Evolutionary conservation across 2,329 filamentous ascomycete species (phyloP).

Genomic region (Cordyceps militaris): DNA sequence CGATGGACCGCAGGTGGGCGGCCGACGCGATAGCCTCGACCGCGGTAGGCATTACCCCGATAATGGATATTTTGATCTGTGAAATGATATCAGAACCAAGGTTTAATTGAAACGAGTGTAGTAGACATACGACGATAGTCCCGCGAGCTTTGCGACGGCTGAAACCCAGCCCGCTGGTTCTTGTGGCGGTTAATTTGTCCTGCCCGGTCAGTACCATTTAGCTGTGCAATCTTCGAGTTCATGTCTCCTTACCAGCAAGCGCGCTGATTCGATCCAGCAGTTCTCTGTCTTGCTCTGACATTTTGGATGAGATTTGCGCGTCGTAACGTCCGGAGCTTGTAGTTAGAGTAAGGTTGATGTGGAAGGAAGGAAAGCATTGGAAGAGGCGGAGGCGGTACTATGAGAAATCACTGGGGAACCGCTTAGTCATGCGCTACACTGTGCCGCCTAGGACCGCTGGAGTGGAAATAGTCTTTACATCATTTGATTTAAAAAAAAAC

Average conservation of each 20-base stretch:
- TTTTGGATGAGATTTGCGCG: constrained; percentile 16
- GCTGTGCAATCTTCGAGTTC: constrained; percentile 10
- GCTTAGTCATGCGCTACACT: constrained; percentile 6
- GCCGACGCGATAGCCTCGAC: constrained; percentile 30
- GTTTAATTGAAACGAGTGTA: background rate
- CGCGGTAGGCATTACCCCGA: constrained; percentile 26
- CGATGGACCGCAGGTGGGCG: constrained; percentile 33
- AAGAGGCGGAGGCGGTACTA: background rate
- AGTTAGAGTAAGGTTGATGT: background rate
- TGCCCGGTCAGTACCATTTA: constrained; percentile 29
- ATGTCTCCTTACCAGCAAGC: constrained; percentile 36
- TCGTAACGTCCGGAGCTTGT: background rate
- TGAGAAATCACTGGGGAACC: background rate
- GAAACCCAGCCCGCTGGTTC: constrained; percentile 47
- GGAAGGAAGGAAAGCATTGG: background rate
- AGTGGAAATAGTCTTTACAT: background rate
- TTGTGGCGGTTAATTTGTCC: constrained; percentile 78
- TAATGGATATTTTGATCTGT: constrained; percentile 29
- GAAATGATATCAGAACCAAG: background rate
- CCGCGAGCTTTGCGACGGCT: constrained; percentile 18
- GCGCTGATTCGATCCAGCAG: constrained; percentile 47
- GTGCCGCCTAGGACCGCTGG: background rate
- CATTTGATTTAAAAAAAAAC: background rate
- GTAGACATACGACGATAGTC: background rate
- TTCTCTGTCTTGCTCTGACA: constrained; percentile 45